Base-by-base conservation (phyloP, 2,329 filamentous ascomycete species). In the Fusarium nelsonii region DNA sequence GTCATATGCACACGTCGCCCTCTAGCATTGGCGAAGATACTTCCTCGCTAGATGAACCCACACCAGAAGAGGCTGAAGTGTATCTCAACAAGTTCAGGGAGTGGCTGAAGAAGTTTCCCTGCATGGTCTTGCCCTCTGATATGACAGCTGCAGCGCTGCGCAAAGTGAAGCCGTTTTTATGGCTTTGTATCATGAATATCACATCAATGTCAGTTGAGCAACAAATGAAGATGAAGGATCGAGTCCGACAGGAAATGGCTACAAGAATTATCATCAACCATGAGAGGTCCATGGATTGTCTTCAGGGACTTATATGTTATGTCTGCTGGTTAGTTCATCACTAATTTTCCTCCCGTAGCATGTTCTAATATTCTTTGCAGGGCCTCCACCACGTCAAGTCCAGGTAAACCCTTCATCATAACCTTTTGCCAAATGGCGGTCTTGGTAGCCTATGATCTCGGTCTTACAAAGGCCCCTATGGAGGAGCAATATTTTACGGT, bases 251-350 rank as follows among this genome's bases (percentile, higher is more conserved):
- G 44, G 78, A 83, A 28, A 53, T 87, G 15, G 80, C 83, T 0
- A 78, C 81, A n/a, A 81, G 80, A 57, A 75, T 86, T 28, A 69
- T 88, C 8, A 60, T 86, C 14, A 79, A 84, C 11, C 76, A 80
- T n/a, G 84, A 87, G 57, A 81, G 82, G 51, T 82, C 74, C 48
- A 76, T 88, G 39, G 87, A 89, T 65, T 65, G 88, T 12, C 75
- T 89, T 3, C 77, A 85, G 12, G 86, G 85, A 0, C 60, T 88
- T 5, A 70, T 89, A 16, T 78, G 68, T 52, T 83, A 77, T 54
- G 77, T 82, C 23, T 76, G 78, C 33, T 88, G 85, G 84, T 83
- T 73, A 68, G 78, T 68, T 23, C 14, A 34, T 26, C 23, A 8
- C 30, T 28, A 10, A 23, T 26, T n/a, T 23, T 34, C 33, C 23